Evolutionary conservation across 345 rosid species (phyloP), one percentile per base, ranked within the genome.

Genomic region (Linum trigynum): DNA sequence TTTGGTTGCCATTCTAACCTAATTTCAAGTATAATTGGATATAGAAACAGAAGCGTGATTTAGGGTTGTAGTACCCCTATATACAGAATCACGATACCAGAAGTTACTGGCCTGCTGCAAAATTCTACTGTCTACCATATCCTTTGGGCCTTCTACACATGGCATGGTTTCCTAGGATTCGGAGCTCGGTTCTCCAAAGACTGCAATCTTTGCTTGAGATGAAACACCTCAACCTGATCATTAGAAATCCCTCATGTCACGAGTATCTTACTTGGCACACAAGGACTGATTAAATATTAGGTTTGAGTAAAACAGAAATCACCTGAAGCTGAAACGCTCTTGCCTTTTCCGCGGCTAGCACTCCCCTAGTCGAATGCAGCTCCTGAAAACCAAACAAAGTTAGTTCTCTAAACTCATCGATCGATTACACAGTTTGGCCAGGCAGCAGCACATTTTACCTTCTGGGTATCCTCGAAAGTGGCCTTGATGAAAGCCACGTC

Each of bases 281-380:
- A 5, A 0, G 14, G 4, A 2, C 17, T 14, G 41, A 53, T 51
- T 5, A 4, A 42, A 7, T 38, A 41, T 51, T 39, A 12, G 57
- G 64, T 39, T 3, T 37, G 14, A 56, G 42, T 23, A 23, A 48
- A 48, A 23, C 32, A 23, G 32, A 23, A 5, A 45, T 48, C 66
- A 88, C 97, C 97, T 94, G 96, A 61, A 90, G 77, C 69, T 94
- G 96, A 76, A 94, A 94, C 62, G 96, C 95, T 80, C 99, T 84
- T 10, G 91, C 88, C 73, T 97, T 85, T 79, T 94, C 99, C 66
- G 92, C 96, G 35, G 87, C 81, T 45, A 94, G 96, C 75, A 90
- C 95, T 76, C 96, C 99, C 77, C 99, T 77, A 8, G 97, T 87
- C 38, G 99, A 86, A 79, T 85, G 97, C 76, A 94, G 80, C 81